Base-by-base conservation (phyloP, 805 yeast genomes). In the Metschnikowia santaceciliae region DNA sequence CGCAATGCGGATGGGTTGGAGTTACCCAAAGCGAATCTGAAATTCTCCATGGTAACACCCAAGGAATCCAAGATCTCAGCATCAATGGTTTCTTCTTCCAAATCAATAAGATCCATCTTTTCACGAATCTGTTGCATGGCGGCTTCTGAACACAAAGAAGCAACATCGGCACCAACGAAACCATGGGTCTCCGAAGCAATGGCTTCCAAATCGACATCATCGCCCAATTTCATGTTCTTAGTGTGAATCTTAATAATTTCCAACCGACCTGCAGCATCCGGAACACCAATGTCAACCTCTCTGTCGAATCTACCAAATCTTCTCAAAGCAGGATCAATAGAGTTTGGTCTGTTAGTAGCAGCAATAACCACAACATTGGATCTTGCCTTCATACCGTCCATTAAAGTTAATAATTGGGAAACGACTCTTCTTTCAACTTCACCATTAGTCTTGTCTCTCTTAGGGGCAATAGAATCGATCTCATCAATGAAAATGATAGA, bases 331-430 rank as follows among this genome's bases (percentile, higher is more conserved):
- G 94, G 91, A 64, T 86, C 94, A 64, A 86, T 86, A 17, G 90
- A 83, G 74, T 86, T 87, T 57, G 94, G 94, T 70, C 94, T 79
- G 74, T 86, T 86, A 48, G 94, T 94, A 35, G 99, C 99, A 50
- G 99, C 99, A 74, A 94, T 94, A 51, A 94, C 99, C 55, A 94
- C 99, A 61, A 90, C 87, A 67, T 94, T 94, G 38, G 98, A 87
- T 74, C 99, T 86, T n/a, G 98, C 96, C 75, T 92, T 92, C 99
- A 94, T 94, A 79, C 99, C 99, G 69, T 94, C 99, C 99, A 94
- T 94, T 61, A 94, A 80, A 17, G 99, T 94, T 69, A 94, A 82
- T 66, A 94, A 81, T 76, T 94, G 99, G 32, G 98, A 92, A 54
- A 94, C 99, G 51, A 94, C 99, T 78, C 99, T 87, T 77, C 99